Conservation (phyloP, 176 grass and related monocot species). For the Elymus sibiricus region DNA sequence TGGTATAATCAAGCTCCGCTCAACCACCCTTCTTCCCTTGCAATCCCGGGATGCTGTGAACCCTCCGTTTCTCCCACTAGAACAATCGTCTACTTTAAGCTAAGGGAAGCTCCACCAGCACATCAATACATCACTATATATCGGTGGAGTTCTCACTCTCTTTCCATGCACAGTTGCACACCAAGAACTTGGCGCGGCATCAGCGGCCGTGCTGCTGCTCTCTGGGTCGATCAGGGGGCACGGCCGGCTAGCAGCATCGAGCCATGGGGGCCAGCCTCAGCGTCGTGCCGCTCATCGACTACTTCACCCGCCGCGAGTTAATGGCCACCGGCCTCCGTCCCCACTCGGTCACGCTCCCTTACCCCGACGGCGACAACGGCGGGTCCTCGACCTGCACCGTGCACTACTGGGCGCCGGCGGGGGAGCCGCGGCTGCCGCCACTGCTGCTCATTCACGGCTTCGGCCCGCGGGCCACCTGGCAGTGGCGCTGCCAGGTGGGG, state of each 20-base stretch:
- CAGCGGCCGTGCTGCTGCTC: not conserved
- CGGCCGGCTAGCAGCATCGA: not conserved
- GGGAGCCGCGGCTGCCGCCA: slow-evolving; percentile 20
- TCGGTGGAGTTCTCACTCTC: not conserved
- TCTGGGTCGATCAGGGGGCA: not conserved
- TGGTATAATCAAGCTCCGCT: not conserved
- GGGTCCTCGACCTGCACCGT: not conserved
- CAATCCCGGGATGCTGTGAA: not conserved
- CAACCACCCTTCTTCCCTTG: slow-evolving; percentile 19
- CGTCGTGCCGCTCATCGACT: slow-evolving; percentile 57
- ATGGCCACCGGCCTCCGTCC: slow-evolving; percentile 45
- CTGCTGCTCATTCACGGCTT: slow-evolving; percentile 64
- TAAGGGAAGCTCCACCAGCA: slow-evolving; percentile 1
- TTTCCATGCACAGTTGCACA: not conserved
- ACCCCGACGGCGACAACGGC: not conserved
- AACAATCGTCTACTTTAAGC: not conserved
- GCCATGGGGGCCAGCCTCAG: slow-evolving; percentile 52
- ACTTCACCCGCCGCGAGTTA: slow-evolving; percentile 38
- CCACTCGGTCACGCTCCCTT: slow-evolving; percentile 22
- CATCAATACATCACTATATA: not conserved
- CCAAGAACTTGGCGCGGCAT: not conserved
- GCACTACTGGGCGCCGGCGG: slow-evolving; percentile 15
- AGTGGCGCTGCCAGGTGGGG: slow-evolving; percentile 58
- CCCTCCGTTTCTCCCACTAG: slow-evolving; percentile 3
- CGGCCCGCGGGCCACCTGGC: slow-evolving; percentile 52